Conservation (phyloP, 2,329 filamentous ascomycete species). For the Aureobasidium mangrovei region DNA sequence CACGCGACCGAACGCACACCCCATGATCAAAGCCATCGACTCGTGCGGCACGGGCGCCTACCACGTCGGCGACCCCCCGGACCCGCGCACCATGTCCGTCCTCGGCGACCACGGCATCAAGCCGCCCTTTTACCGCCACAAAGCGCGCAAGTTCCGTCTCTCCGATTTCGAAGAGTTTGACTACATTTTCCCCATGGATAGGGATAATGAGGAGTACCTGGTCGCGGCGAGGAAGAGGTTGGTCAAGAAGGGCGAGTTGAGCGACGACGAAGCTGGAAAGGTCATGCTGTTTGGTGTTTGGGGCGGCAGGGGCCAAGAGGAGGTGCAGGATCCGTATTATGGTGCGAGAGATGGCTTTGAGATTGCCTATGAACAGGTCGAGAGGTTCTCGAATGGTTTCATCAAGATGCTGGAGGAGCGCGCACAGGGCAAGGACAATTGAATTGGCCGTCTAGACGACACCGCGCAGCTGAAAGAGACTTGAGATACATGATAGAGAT, state of each 20-base stretch:
- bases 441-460: neutral
- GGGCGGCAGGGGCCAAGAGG: slow-evolving; percentile 53
- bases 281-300: slow-evolving; percentile 71
- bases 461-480: too few relatives aligned
- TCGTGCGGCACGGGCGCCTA: slow-evolving; percentile 88
- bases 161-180: slow-evolving; percentile 78
- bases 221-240: slow-evolving; percentile 48
- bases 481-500: too few relatives aligned
- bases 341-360: slow-evolving; percentile 75
- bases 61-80: slow-evolving; percentile 67
- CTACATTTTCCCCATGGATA: slow-evolving; percentile 93
- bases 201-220: slow-evolving; percentile 66
- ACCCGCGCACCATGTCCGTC: slow-evolving; percentile 74
- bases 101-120: slow-evolving; percentile 65
- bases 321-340: slow-evolving; percentile 87
- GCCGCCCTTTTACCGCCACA: slow-evolving; percentile 57
- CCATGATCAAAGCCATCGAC: slow-evolving; percentile 61
- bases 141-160: slow-evolving; percentile 60
- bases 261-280: slow-evolving; percentile 35
- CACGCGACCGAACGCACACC: slow-evolving; percentile 38
- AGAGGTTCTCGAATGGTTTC: slow-evolving; percentile 68
- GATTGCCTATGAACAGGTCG: slow-evolving; percentile 75
- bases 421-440: slow-evolving; percentile 5
- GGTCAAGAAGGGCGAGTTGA: slow-evolving; percentile 31
- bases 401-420: slow-evolving; percentile 48